phyloP scores from a whole-genome alignment of 75 land plant genomes.

The Selaginella moellendorffii region DNA sequence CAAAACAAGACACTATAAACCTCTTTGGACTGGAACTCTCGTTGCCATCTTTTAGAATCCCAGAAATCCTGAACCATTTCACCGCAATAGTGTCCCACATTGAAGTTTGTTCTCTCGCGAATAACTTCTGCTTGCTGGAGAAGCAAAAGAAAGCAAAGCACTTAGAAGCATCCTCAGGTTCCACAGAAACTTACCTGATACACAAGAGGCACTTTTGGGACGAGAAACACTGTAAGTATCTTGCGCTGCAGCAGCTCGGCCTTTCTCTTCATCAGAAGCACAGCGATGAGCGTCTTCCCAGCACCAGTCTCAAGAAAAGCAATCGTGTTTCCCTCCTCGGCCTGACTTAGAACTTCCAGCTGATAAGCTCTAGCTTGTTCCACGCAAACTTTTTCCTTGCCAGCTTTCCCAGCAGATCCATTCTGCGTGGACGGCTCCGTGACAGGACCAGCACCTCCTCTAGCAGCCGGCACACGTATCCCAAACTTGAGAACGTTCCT shows the following conservation, averaged over 20 bases:
- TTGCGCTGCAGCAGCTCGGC: conserved; percentile 39
- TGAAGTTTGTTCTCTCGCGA: conserved; percentile 58
- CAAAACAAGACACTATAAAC: conserved; percentile 16
- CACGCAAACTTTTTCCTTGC: background rate
- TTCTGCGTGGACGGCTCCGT: too few species aligned
- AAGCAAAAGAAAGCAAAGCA: background rate
- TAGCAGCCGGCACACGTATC: background rate
- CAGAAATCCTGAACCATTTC: conserved; percentile 99
- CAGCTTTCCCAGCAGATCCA: too few species aligned
- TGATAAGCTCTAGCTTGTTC: conserved; percentile 44
- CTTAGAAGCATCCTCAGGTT: background rate
- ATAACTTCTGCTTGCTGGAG: conserved; percentile 97
- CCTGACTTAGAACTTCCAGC: conserved; percentile 91
- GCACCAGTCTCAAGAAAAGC: conserved; percentile 99
- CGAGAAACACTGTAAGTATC: conserved; percentile 87
- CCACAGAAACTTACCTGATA: conserved; percentile 55
- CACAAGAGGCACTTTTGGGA: conserved; percentile 97
- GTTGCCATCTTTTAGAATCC: conserved; percentile 97
- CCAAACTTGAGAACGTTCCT: background rate
- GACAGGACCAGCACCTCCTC: too few species aligned
- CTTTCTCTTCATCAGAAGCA: conserved; percentile 66
- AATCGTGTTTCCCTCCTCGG: conserved; percentile 80
- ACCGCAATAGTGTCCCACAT: conserved; percentile 96
- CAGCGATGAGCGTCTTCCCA: conserved; percentile 94
- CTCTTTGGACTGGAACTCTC: conserved; percentile 93